Evolutionary conservation across 2,329 filamentous ascomycete genomes (phyloP), one percentile per base, ranked within the genome.

Genomic region (Cytospora schulzeri): DNA sequence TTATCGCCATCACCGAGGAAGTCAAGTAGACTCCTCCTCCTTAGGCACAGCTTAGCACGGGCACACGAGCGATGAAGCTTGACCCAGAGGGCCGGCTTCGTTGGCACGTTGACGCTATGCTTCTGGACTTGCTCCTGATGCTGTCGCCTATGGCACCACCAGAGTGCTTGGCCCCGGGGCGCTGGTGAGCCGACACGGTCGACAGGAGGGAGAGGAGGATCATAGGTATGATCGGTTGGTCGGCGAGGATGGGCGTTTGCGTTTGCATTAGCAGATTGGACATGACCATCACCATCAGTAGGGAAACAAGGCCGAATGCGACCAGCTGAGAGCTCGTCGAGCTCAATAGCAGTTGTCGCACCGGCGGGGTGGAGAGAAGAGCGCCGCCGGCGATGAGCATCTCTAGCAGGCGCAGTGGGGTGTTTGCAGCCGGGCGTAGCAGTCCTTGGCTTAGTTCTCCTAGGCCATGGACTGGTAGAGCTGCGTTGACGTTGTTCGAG

Each of bases 291-390:
- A 59, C 56, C 53, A 64, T 59, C 58, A 64, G 33, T 31, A 66
- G 60, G 62, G 58, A 65, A 62, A 66, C 65, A 66, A 66, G 55
- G 51, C 65, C 65, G 38, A 60, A 60, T 60, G 35, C 65, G 62
- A 45, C 62, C 58, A 66, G 65, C 58, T 62, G 65, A 45, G 60
- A 31, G 45, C 50, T 24, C 28, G 8, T 48, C 35, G 50, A 48
- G 9, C 51, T 29, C 19, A 31, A 24, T 55, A 60, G 62, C 62
- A 55, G 26, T 65, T 65, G 65, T 53, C 65, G 62, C 59, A 64
- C 58, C 62, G 58, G 65, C 24, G 45, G 55, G 56, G 28, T 41
- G 26, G 57, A 6, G 57, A 51, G 55, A 33, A 60, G 38, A 31
- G 57, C 50, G 58, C 53, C 24, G 53, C 26, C 19, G 29, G 26